A percentile compares a stretch with the other conserved stretches of the same genome.
Evolutionary conservation across 2,329 filamentous ascomycete genomes (phyloP).

Genomic region (Talaromyces sp.): DNA sequence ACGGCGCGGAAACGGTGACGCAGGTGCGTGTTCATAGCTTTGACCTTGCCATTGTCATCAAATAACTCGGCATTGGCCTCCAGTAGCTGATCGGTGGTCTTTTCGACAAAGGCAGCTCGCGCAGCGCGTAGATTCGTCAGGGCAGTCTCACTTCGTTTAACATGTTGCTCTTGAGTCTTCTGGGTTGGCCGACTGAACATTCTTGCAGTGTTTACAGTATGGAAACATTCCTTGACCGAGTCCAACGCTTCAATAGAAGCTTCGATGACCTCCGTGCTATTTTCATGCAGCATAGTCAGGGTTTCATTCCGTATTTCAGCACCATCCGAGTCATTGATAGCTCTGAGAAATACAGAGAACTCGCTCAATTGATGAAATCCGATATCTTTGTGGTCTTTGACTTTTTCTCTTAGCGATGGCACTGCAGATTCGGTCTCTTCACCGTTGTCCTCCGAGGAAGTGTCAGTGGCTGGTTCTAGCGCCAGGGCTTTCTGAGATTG

Average conservation of each 20-base stretch:
- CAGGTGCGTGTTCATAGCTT: constrained; percentile 25
- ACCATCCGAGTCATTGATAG: constrained; percentile 41
- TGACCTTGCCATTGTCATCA: constrained; percentile 41
- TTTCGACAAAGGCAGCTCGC: constrained; percentile 27
- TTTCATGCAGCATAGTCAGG: constrained; percentile 33
- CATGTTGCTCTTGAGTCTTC: constrained; percentile 25
- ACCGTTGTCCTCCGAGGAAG: not conserved
- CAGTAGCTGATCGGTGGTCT: constrained; percentile 45
- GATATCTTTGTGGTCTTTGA: constrained; percentile 21
- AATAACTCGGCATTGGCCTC: constrained; percentile 44
- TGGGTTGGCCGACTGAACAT: constrained; percentile 30
- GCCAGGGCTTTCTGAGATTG: not conserved
- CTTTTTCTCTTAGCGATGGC: not conserved
- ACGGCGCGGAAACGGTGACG: constrained; percentile 40
- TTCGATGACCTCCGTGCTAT: constrained; percentile 29
- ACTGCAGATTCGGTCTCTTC: not conserved
- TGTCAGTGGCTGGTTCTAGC: not conserved
- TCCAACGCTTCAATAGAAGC: constrained; percentile 29
- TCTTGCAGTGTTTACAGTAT: constrained; percentile 31
- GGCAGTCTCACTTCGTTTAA: constrained; percentile 24
- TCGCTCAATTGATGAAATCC: constrained; percentile 37
- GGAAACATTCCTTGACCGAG: constrained; percentile 29
- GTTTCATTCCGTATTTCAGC: constrained; percentile 35
- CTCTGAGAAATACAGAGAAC: constrained; percentile 36
- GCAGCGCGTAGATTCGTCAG: constrained; percentile 31